Evolutionary conservation across 2,329 filamentous ascomycete species (phyloP).

Genomic region (Escovopsis weberi): DNA sequence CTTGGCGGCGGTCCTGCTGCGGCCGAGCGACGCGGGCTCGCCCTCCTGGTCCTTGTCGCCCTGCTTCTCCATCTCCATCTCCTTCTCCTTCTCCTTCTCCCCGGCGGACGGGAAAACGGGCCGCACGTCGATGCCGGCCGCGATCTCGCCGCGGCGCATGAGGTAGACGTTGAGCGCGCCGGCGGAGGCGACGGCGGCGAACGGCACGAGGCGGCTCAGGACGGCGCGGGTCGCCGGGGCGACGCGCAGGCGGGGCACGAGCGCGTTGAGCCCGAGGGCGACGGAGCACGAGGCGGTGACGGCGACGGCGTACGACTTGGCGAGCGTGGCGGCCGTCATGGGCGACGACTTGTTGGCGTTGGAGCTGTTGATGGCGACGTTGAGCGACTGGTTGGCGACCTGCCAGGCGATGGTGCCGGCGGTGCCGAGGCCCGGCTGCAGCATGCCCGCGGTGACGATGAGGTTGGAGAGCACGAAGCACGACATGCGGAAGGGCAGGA

Average conservation of each 20-base stretch:
- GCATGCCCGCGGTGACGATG: conserved; percentile 91
- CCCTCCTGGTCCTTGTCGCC: conserved; percentile 30
- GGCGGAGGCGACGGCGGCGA: conserved; percentile 85
- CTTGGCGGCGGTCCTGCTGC: conserved; percentile 74
- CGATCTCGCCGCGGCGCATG: conserved; percentile 94
- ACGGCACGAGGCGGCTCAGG: conserved; percentile 79
- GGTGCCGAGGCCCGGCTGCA: conserved; percentile 73
- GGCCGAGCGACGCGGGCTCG: conserved; percentile 61
- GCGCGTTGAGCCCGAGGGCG: conserved; percentile 76
- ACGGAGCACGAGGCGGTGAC: conserved; percentile 90
- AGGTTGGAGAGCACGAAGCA: conserved; percentile 87
- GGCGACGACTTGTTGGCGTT: conserved; percentile 97
- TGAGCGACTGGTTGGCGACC: conserved; percentile 90
- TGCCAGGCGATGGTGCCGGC: conserved; percentile 87
- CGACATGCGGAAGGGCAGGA: conserved; percentile 96
- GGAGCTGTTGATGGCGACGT: conserved; percentile 93
- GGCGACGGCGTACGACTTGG: conserved; percentile 81
- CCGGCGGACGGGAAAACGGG: conserved; percentile 54
- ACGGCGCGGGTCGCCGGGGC: conserved; percentile 62
- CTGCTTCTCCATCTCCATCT: conserved; percentile 40
- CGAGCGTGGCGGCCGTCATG: conserved; percentile 63
- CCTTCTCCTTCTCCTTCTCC: conserved; percentile 44
- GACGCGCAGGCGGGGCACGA: conserved; percentile 76
- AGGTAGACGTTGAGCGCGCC: conserved; percentile 91
- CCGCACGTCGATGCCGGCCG: conserved; percentile 82